phyloP scores from a whole-genome alignment of 306 rosid species.

The Cucurbita maxima region DNA sequence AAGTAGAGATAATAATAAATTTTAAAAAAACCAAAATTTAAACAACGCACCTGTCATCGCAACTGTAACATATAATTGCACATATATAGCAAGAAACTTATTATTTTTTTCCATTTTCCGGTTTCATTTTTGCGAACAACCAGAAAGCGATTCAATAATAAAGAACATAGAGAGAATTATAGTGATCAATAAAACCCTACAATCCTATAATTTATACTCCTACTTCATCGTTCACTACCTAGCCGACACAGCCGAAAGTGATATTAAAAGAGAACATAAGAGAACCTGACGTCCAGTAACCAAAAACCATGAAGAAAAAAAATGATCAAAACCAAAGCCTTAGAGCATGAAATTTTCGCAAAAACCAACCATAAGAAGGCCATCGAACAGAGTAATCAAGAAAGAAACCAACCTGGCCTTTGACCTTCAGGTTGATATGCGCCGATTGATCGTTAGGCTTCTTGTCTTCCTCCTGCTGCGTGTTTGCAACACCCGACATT shows the following conservation, averaged over 20 bases:
- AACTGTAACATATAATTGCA: background rate
- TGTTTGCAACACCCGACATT: conserved; percentile 36
- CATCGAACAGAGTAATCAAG: background rate
- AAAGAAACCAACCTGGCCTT: conserved; percentile 47
- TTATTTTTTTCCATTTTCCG: background rate
- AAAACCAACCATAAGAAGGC: background rate
- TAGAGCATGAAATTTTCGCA: background rate
- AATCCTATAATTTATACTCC: background rate
- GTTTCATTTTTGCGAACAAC: background rate
- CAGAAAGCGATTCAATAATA: background rate
- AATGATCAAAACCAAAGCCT: background rate
- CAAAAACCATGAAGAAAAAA: background rate
- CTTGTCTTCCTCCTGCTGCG: conserved; percentile 54
- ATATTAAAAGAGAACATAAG: background rate
- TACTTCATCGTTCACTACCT: background rate
- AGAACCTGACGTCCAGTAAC: background rate
- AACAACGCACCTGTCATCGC: background rate
- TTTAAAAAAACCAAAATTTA: background rate
- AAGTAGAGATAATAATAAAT: background rate
- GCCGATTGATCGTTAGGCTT: conserved; percentile 44
- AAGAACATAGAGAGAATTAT: background rate
- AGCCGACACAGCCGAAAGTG: background rate
- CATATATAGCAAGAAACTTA: background rate
- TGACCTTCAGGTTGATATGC: conserved; percentile 67
- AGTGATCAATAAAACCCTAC: background rate